A percentile compares a stretch with the other conserved stretches of the same genome.
phyloP scores from a whole-genome alignment of 495 filamentous ascomycete species.

The Penicillium paxilli region DNA sequence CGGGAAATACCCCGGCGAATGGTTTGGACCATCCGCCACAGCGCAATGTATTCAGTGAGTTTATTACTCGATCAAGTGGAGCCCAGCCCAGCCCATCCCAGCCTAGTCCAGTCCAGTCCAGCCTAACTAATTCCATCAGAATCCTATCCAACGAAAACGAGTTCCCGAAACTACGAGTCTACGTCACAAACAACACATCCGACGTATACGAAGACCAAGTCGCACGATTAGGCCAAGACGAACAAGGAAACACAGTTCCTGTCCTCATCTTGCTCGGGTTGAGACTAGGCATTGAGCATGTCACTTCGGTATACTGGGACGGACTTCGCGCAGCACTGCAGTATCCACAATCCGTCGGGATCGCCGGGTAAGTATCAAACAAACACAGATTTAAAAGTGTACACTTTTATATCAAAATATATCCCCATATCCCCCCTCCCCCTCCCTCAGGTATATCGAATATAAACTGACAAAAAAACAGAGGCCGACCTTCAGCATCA shows the following conservation, averaged over 20 bases:
- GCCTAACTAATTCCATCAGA: conserved; percentile 47
- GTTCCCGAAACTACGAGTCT: conserved; percentile 67
- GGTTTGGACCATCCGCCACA: conserved; percentile 98
- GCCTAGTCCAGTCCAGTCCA: too few relatives aligned
- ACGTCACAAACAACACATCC: conserved; percentile 83
- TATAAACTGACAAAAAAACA: conserved; percentile 28
- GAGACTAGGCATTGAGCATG: conserved; percentile 86
- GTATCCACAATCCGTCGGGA: conserved; percentile 87
- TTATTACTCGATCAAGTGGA: too few relatives aligned
- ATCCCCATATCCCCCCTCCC: too few relatives aligned
- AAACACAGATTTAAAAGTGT: too few relatives aligned
- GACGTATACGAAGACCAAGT: conserved; percentile 93
- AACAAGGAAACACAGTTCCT: conserved; percentile 67
- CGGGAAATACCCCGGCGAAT: conserved; percentile 93
- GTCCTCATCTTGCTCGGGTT: conserved; percentile 88
- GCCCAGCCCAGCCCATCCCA: neutral
- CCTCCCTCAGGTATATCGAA: neutral
- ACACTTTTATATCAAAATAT: too few relatives aligned
- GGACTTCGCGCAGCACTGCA: conserved; percentile 78
- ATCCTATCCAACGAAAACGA: conserved; percentile 64
- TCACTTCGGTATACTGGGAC: conserved; percentile 91
- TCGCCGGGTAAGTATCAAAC: conserved; percentile 74
- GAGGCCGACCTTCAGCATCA: conserved; percentile 89
- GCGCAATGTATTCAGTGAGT: conserved; percentile 97
- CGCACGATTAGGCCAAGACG: conserved; percentile 66